Evolutionary conservation across 345 rosid genomes (phyloP).

Genomic region (Geranium rotundifolium): DNA sequence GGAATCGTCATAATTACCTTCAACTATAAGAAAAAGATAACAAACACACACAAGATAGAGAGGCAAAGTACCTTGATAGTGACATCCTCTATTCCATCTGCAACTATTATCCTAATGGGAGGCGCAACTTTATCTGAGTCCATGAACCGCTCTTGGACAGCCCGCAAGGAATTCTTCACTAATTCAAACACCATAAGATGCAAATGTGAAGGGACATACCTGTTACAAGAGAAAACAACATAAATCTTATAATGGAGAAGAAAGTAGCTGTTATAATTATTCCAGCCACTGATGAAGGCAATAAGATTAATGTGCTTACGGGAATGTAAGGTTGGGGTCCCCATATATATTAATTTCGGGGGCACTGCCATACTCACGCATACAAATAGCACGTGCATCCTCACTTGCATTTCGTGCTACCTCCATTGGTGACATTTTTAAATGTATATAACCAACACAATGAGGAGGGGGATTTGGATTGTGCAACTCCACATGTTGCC

Average conservation of each 20-base stretch:
- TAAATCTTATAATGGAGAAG: not conserved
- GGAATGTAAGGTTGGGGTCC: conserved; percentile 83
- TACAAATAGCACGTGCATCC: conserved; percentile 79
- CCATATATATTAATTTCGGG: conserved; percentile 75
- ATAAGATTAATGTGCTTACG: conserved; percentile 38
- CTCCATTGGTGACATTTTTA: conserved; percentile 91
- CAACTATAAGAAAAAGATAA: not conserved
- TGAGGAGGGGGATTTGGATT: conserved; percentile 81
- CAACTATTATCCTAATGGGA: conserved; percentile 70
- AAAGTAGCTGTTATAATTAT: not conserved
- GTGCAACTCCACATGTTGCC: conserved; percentile 99
- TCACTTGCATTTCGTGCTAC: conserved; percentile 81
- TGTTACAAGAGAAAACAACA: conserved; percentile 16
- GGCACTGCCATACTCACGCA: conserved; percentile 82
- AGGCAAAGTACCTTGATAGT: conserved; percentile 3
- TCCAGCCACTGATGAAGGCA: not conserved
- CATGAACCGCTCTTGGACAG: conserved; percentile 76
- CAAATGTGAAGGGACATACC: conserved; percentile 86
- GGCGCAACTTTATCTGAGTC: conserved; percentile 75
- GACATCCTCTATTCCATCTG: conserved; percentile 95
- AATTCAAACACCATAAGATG: conserved; percentile 92
- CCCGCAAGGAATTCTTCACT: conserved; percentile 91
- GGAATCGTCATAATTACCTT: not conserved
- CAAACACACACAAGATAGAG: not conserved
- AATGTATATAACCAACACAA: conserved; percentile 76